Evolutionary conservation across 1,284 basidiomycete genomes (phyloP), one percentile per base, ranked within the genome.

Genomic region (Clitocybe nebularis): DNA sequence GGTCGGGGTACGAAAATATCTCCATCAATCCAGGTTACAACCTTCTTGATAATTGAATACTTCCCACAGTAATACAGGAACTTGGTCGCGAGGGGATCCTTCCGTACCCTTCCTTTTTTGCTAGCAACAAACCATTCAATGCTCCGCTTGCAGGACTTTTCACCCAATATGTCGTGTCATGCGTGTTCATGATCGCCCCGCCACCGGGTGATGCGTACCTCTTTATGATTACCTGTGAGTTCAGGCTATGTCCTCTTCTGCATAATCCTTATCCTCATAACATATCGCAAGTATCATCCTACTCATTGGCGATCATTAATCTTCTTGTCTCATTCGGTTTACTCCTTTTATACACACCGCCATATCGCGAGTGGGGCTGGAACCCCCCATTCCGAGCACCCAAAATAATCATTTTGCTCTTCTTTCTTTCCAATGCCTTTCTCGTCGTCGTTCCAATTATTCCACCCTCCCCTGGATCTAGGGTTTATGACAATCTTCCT

Each of bases 151-250:
- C 73, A 0, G 83, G 79, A 0, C 61, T 85, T 6, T 71, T 75
- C 32, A 65, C 68, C 0, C 79, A 83, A 50, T 83, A 75, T 53
- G 14, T 75, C 9, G 52, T 79, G n/a, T 81, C 77, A 0, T 67
- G 69, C 9, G 52, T 67, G 2, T 62, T 79, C 34, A 62, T 79
- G 35, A 51, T 74, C 5, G 62, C 66, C 0, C 67, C 78, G 0
- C 83, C 82, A 1, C 71, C 79, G 0, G 81, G 83, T 1, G 84
- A 86, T 51, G 79, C 79, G 0, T 87, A 83, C 51, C 65, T 79
- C 14, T 81, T 85, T 58, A 69, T 81, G 53, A 68, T 85, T 39
- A 84, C 74, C 49, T 56, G 82, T 81, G 40, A 52, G 78, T 61
- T 2, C 5, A 24, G 29, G 29, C 7, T 7, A 13, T 7, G 8